A percentile compares a stretch with the other conserved stretches of the same genome.
These are phyloP conservation scores for Ceratobasidium sp. DNA, from an alignment of 1,284 basidiomycete genomes.

Conservation along the genomic window DNA sequence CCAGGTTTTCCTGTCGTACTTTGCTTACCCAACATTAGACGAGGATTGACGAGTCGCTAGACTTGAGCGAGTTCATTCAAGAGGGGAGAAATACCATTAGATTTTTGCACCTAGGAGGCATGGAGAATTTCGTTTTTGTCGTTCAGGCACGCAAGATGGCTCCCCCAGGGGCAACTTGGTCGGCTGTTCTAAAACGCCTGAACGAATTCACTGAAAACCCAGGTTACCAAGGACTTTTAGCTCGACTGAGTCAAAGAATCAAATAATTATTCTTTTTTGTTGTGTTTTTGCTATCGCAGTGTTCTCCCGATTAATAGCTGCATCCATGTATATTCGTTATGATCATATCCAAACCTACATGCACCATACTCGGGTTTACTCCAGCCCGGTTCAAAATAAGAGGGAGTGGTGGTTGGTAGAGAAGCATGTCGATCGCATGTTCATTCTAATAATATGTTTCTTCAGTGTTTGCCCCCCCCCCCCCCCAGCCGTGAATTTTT, in stretches of 20 bases:
- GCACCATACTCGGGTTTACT: constrained; percentile 13
- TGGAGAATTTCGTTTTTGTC: constrained; percentile 26
- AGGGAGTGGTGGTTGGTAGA: constrained; percentile 25
- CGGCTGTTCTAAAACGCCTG: constrained; percentile 11
- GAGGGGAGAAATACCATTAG: constrained; percentile 19
- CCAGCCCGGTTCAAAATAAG: neutral
- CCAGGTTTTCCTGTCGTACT: neutral
- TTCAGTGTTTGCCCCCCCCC: neutral
- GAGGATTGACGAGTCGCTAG: constrained; percentile 9
- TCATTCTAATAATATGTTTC: neutral
- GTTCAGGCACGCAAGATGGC: constrained; percentile 31
- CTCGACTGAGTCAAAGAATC: constrained; percentile 15
- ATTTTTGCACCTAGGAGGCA: constrained; percentile 28
- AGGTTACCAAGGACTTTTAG: constrained; percentile 9
- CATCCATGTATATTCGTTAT: constrained; percentile 32
- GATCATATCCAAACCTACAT: constrained; percentile 25
- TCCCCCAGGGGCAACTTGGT: constrained; percentile 16
- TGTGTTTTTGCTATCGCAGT: neutral
- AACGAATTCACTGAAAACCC: constrained; percentile 6
- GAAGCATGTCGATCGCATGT: constrained; percentile 16
- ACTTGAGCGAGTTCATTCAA: constrained; percentile 26
- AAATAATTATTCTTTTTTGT: constrained; percentile 9
- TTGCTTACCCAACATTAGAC: neutral
- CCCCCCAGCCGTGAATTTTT: neutral
- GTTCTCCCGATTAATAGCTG: neutral